Base-by-base conservation (phyloP, 352 stramenopile genomes). In the Phytophthora pseudosyringae region DNA sequence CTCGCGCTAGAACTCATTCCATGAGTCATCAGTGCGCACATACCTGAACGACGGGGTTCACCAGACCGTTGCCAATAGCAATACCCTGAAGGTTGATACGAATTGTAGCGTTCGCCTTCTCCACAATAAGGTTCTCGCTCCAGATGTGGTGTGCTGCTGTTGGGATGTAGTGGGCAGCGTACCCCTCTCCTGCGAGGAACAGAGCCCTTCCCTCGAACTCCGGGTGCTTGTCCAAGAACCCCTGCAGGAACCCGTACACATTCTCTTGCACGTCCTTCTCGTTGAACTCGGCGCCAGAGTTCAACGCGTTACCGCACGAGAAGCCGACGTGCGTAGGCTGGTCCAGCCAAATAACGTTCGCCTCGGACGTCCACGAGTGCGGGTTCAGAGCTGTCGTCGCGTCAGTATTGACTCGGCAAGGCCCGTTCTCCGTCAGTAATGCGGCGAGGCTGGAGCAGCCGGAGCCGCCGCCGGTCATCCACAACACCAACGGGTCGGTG, bases 401-500 rank as follows among this genome's bases (percentile, higher is more conserved):
- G 47, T 83, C 75, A 0, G 59, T 25, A n/a, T 73, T 66, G 2
- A 89, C 48, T 21, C 47, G 51, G 40, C 79, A 90, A 4, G 81
- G 81, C 4, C 81, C 81, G 56, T 90, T 90, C 54, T 90, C 81
- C 16, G 39, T 54, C 31, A 89, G 39, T 3, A 88, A 21, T 5
- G 71, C 75, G 5, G 71, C 45, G 21, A 86, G 55, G 54, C 75
- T 83, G 5, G 75, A 88, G 58, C 74, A 77, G 10, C 73, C 62
- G 1, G 76, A 67, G 5, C 69, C 69, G 6, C 57, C 52, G n/a
- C 79, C 79, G 7, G 76, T 84, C 49, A 90, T 67, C 81, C 81
- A 90, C 8, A 90, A 63, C 13, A 97, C 72, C 26, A 97, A 67
- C 21, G 90, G 91, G 39, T 88, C 82, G n/a, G 56, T 78, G 6